A percentile compares a stretch with the other conserved stretches of the same genome.
phyloP scores from a whole-genome alignment of 768 basidiomycete genomes.

The Pholiota molesta region DNA sequence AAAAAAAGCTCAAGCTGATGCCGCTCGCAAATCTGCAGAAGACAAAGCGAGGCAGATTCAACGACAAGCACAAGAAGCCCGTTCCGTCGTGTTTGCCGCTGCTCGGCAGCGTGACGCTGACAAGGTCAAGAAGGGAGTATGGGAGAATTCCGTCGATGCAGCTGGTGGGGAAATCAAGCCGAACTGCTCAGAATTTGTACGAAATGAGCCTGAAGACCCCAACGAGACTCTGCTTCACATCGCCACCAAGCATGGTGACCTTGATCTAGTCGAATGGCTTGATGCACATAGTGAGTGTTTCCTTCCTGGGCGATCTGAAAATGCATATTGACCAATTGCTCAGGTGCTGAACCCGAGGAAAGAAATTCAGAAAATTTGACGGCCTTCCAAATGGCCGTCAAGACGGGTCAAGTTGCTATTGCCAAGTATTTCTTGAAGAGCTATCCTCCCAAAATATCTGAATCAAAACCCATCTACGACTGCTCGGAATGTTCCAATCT shows the following conservation, averaged over 20 bases:
- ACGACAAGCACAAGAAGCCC: slow-evolving; percentile 53
- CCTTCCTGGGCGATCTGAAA: slow-evolving; percentile 19
- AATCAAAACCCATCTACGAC: slow-evolving; percentile 52
- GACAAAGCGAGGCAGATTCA: slow-evolving; percentile 48
- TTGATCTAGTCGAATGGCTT: slow-evolving; percentile 67
- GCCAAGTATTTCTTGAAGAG: slow-evolving; percentile 63
- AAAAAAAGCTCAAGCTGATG: slow-evolving; percentile 60
- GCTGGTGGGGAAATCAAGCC: slow-evolving; percentile 68
- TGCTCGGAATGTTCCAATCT: slow-evolving; percentile 43
- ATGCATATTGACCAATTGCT: slow-evolving; percentile 17
- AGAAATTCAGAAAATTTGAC: slow-evolving; percentile 59
- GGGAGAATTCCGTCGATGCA: slow-evolving; percentile 72
- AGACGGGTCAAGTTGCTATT: slow-evolving; percentile 52
- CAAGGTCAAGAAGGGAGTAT: slow-evolving; percentile 64
- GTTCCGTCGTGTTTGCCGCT: slow-evolving; percentile 67
- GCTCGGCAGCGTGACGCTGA: slow-evolving; percentile 57
- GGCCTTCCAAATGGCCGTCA: slow-evolving; percentile 68
- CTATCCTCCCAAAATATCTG: slow-evolving; percentile 57
- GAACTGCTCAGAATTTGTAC: slow-evolving; percentile 56
- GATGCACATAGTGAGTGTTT: slow-evolving; percentile 64
- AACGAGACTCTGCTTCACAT: slow-evolving; percentile 75
- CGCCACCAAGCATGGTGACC: slow-evolving; percentile 55
- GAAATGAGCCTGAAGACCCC: slow-evolving; percentile 50
- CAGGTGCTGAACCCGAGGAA: slow-evolving; percentile 78
- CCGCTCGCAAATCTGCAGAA: slow-evolving; percentile 51